phyloP scores from a whole-genome alignment of 805 yeast genomes.

The Lipomyces spencermartinsiae region DNA sequence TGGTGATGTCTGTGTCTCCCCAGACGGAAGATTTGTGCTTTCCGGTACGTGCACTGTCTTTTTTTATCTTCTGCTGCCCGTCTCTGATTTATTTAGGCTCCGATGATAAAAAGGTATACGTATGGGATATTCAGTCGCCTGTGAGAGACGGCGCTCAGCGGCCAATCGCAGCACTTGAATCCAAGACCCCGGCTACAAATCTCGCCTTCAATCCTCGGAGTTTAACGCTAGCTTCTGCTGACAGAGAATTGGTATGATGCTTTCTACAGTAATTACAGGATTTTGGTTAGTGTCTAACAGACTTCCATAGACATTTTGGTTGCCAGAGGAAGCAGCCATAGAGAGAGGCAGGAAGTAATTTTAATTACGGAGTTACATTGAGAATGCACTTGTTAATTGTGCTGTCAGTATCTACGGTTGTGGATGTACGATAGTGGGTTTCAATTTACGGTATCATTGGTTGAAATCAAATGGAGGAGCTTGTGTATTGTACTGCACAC shows the following conservation, averaged over 20 bases:
- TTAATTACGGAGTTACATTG: not conserved
- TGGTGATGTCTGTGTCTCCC: slow-evolving; percentile 65
- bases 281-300: slow-evolving; percentile 3
- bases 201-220: slow-evolving; percentile 67
- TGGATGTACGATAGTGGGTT: not conserved
- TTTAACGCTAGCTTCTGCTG: slow-evolving; percentile 69
- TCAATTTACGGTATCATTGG: not conserved
- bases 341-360: not conserved
- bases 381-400: not conserved
- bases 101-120: slow-evolving; percentile 57
- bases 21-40: slow-evolving; percentile 68
- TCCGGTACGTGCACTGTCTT: slow-evolving; percentile 51
- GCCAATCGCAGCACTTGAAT: slow-evolving; percentile 41
- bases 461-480: not conserved
- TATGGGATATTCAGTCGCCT: slow-evolving; percentile 56
- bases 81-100: slow-evolving; percentile 42
- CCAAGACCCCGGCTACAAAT: slow-evolving; percentile 47
- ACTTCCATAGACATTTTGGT: slow-evolving; percentile 29
- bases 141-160: slow-evolving; percentile 32
- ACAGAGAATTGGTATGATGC: slow-evolving; percentile 50
- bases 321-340: slow-evolving; percentile 20
- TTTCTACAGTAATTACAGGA: not conserved
- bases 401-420: not conserved
- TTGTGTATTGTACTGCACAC: not conserved
- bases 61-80: not conserved